These are phyloP conservation scores for Tulasnella calospora DNA, from an alignment of 768 basidiomycete species.

Conservation along the genomic window DNA sequence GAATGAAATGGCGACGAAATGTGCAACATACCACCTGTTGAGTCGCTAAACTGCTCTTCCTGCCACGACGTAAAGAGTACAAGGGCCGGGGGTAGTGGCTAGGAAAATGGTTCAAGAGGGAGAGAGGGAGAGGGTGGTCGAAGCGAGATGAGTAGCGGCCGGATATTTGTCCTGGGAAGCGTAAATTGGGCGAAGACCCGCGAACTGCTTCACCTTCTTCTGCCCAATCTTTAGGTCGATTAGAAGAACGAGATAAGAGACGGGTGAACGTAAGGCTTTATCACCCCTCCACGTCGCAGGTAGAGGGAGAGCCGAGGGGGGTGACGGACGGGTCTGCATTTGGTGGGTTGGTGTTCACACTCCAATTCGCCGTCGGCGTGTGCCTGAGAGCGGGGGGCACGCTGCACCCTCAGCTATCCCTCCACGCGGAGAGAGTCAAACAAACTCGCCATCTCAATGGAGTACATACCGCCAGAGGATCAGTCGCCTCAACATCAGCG, in stretches of 20 bases:
- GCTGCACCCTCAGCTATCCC: background rate
- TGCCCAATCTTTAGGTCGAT: background rate
- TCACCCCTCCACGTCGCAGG: background rate
- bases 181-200: background rate
- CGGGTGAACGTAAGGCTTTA: background rate
- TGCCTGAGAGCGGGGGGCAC: background rate
- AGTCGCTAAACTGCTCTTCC: background rate
- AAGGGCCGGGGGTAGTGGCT: background rate
- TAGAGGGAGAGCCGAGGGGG: background rate
- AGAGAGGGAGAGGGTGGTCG: background rate
- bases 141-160: background rate
- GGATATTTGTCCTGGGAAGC: slow-evolving; percentile 7
- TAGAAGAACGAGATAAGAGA: background rate
- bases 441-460: background rate
- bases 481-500: slow-evolving; percentile 39
- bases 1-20: background rate
- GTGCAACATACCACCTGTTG: background rate
- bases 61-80: background rate
- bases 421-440: background rate
- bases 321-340: background rate
- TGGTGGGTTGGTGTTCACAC: background rate
- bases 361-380: background rate
- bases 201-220: background rate
- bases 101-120: background rate
- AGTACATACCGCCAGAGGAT: slow-evolving; percentile 36